phyloP scores from a whole-genome alignment of 345 rosid species.

The Pistacia integerrima region DNA sequence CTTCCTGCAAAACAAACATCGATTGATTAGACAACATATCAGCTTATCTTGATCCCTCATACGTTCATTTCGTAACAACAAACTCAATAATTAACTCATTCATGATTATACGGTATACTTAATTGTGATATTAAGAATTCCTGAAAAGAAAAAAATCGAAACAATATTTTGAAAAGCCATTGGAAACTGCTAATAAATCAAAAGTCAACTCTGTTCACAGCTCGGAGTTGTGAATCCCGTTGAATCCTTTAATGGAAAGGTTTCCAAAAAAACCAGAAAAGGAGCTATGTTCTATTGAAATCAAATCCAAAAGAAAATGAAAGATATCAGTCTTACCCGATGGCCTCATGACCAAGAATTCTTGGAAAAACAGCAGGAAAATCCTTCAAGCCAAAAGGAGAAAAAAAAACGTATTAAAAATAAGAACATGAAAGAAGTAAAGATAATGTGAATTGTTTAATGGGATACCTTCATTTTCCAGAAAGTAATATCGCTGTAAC shows the following conservation, averaged over 20 bases:
- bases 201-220: too few species aligned
- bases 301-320: not conserved
- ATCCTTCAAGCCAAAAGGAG: conserved; percentile 38
- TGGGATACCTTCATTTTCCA: conserved; percentile 65
- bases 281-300: too few species aligned
- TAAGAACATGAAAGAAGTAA: not conserved
- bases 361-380: conserved; percentile 74
- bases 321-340: conserved; percentile 54
- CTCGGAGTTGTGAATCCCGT: too few species aligned
- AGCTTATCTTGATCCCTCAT: not conserved
- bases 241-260: not conserved
- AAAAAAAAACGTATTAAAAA: not conserved
- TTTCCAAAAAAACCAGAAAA: too few species aligned
- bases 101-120: too few species aligned
- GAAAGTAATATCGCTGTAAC: conserved; percentile 73
- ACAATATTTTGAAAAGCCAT: too few species aligned
- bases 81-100: too few species aligned
- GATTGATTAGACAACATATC: not conserved
- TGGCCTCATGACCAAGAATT: conserved; percentile 89
- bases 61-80: not conserved
- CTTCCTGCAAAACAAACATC: conserved; percentile 36
- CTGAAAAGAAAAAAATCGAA: too few species aligned
- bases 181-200: too few species aligned
- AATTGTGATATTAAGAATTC: too few species aligned
- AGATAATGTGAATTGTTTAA: not conserved